Evolutionary conservation across 805 yeast genomes (phyloP), one percentile per base, ranked within the genome.

Genomic region (Candida ovalis): DNA sequence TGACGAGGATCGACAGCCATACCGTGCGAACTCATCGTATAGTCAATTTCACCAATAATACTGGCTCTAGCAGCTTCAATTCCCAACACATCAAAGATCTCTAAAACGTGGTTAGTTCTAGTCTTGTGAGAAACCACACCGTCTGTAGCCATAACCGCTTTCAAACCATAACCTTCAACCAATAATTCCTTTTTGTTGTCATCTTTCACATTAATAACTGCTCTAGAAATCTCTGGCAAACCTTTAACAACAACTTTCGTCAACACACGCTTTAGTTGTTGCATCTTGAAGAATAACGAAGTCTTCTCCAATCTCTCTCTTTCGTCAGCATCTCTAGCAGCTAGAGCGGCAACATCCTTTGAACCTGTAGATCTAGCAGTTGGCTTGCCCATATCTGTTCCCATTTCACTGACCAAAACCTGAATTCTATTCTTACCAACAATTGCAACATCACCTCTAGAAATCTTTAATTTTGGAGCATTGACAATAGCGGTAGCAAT

Each of bases 1-100:
- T 94, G 99, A 76, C 99, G 96, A 52, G 98, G 99, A 76, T 94
- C 99, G 43, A 94, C 97, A 67, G 96, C 88, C 99, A 94, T 94
- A 70, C 99, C 99, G 75, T 94, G 99, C 70, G 90, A 89, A 64
- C 96, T 84, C 99, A 94, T 94, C 47, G 99, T 94, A 64, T 90
- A 90, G 64, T 88, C 96, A 68, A 94, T 94, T 73, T 94, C 99
- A 54, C 82, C 82, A 64, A 94, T 86, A 65, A 94, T 94, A 58
- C 96, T 85, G 0, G 89, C 73, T 66, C 99, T 79, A 1, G 99
- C 99, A 1, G 99, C 99, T 68, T 94, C 99, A 55, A 94, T 95
- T 61, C 99, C 99, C 52, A 94, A 74, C 4, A 92, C 97, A 54
- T 81, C 81, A 57, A 80, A 81, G 53, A 92, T 90, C 66, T 94